phyloP scores from a whole-genome alignment of 306 rosid species.

The Spatholobus suberectus region DNA sequence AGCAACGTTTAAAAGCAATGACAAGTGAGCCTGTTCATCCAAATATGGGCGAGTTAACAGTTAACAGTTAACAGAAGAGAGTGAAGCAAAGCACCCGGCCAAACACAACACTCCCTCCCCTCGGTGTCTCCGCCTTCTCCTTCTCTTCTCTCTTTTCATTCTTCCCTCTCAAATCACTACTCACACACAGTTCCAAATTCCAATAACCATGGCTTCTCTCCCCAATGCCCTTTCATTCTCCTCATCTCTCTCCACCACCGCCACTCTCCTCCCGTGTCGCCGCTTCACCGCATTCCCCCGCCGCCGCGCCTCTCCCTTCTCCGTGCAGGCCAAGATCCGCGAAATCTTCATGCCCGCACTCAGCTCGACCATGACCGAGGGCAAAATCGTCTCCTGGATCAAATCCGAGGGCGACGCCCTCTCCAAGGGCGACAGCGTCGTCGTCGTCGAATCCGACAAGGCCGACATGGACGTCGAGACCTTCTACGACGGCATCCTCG shows the following conservation, averaged over 20 bases:
- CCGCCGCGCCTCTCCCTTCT: slow-evolving; percentile 42
- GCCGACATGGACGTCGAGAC: slow-evolving; percentile 51
- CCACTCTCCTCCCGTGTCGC: slow-evolving; percentile 52
- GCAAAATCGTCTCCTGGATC: slow-evolving; percentile 88
- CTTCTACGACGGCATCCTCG: slow-evolving; percentile 46
- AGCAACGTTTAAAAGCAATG: too few species aligned
- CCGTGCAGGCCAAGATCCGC: slow-evolving; percentile 72
- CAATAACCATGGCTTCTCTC: slow-evolving; percentile 46
- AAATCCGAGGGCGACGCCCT: slow-evolving; percentile 84
- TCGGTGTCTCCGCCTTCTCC: background rate
- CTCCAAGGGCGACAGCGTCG: slow-evolving; percentile 82
- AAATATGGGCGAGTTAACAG: too few species aligned
- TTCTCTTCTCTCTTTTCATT: background rate
- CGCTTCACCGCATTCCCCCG: slow-evolving; percentile 44
- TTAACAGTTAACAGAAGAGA: too few species aligned
- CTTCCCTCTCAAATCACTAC: too few species aligned
- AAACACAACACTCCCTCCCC: background rate
- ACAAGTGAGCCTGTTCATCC: too few species aligned
- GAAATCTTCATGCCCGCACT: slow-evolving; percentile 96
- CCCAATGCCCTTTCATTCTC: slow-evolving; percentile 59
- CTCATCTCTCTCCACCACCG: slow-evolving; percentile 52
- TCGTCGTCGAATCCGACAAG: slow-evolving; percentile 42
- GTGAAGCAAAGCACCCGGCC: too few species aligned
- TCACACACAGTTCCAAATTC: background rate
- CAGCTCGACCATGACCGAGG: slow-evolving; percentile 96